These are phyloP conservation scores for Perkinsus chesapeaki DNA, from an alignment of 169 alveolate genomes.

Conservation along the genomic window DNA sequence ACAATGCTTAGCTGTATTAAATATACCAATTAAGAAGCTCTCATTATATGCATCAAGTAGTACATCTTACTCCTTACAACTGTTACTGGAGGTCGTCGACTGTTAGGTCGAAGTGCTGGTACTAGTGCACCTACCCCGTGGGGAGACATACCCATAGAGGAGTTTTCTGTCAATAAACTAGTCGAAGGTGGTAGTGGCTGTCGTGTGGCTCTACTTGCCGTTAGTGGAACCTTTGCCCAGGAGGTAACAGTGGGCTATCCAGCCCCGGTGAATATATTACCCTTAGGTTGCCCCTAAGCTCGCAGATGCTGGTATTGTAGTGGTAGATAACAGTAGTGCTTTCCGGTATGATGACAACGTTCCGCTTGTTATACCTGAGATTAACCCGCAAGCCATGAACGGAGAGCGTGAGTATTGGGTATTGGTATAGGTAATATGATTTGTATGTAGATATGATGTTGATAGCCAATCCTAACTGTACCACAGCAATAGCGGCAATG, in stretches of 20 bases:
- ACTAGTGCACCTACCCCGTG: background rate
- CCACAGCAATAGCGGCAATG: constrained; percentile 17
- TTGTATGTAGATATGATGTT: background rate
- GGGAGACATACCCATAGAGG: background rate
- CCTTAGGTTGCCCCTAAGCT: background rate
- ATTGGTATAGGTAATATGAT: background rate
- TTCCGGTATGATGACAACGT: background rate
- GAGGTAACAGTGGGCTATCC: background rate
- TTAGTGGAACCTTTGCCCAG: background rate
- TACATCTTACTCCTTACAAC: background rate
- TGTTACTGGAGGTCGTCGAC: background rate
- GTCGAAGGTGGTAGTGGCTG: background rate
- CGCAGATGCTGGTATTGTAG: background rate
- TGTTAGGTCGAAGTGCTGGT: background rate
- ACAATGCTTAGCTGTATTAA: background rate
- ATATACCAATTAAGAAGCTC: background rate
- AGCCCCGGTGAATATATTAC: background rate
- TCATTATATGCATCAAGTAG: background rate
- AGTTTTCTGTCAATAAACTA: background rate
- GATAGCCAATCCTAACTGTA: constrained; percentile 39
- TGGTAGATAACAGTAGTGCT: background rate
- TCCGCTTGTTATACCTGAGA: constrained; percentile 34
- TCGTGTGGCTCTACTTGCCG: background rate
- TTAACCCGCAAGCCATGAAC: constrained; percentile 15
- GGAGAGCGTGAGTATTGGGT: background rate